Evolutionary conservation across 306 rosid species (phyloP).

Genomic region (Betula pendula): DNA sequence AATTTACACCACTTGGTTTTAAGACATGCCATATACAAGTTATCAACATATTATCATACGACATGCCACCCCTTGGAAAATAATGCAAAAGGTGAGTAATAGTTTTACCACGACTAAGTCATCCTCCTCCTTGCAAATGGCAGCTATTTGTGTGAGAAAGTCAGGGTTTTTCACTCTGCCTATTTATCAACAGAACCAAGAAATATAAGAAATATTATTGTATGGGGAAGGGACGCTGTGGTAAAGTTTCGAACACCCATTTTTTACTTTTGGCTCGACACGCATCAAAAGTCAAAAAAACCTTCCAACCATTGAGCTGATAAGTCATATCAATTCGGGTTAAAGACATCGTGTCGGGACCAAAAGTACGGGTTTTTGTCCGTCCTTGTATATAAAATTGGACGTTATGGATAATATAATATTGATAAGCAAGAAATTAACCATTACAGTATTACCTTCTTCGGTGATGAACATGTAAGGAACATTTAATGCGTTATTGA

Average conservation of each 20-base stretch:
- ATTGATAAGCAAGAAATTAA: neutral
- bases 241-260: neutral
- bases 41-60: too few relatives aligned
- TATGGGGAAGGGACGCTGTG: neutral
- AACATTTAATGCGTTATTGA: slow-evolving; percentile 40
- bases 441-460: slow-evolving; percentile 39
- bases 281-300: too few relatives aligned
- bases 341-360: too few relatives aligned
- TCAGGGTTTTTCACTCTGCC: slow-evolving; percentile 46
- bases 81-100: neutral
- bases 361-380: too few relatives aligned
- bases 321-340: too few relatives aligned
- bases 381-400: neutral
- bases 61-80: neutral
- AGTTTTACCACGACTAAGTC: slow-evolving; percentile 42
- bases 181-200: neutral
- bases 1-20: too few relatives aligned
- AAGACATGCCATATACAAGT: too few relatives aligned
- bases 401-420: neutral
- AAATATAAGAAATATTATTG: neutral
- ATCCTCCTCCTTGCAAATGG: slow-evolving; percentile 35
- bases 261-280: too few relatives aligned
- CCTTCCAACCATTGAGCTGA: too few relatives aligned
- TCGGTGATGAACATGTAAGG: slow-evolving; percentile 51
- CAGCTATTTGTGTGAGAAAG: slow-evolving; percentile 32